Conservation (phyloP, 495 filamentous ascomycete genomes). For the Parathielavia appendiculata region DNA sequence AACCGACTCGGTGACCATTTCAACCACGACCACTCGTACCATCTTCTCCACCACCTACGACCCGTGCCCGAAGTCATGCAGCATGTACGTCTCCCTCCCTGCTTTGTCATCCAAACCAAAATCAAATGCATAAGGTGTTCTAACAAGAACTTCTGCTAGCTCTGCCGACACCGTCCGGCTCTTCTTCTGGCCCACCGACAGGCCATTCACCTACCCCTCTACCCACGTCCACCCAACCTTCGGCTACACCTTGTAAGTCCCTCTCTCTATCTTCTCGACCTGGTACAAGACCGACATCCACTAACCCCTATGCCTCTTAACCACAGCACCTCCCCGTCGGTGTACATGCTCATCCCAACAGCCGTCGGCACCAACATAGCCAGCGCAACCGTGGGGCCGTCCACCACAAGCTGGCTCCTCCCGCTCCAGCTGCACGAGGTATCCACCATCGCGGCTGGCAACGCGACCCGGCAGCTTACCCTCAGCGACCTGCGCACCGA, state of each 20-base stretch:
- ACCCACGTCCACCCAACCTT: background rate
- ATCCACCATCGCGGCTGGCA: background rate
- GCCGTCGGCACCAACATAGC: background rate
- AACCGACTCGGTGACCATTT: background rate
- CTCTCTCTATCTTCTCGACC: background rate
- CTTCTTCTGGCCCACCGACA: background rate
- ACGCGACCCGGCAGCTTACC: background rate
- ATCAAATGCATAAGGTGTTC: background rate
- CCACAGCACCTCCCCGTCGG: background rate
- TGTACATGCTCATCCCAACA: conserved; percentile 1
- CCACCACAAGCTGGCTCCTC: background rate
- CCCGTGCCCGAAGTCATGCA: background rate
- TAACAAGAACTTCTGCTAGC: background rate
- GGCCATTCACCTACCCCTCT: background rate
- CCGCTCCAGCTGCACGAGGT: background rate
- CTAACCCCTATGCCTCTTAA: background rate
- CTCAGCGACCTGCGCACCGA: background rate
- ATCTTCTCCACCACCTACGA: background rate
- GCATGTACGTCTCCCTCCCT: background rate
- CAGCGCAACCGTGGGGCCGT: background rate
- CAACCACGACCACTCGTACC: background rate
- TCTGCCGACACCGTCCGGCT: background rate
- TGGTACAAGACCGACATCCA: background rate
- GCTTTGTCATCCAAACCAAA: too few species aligned
- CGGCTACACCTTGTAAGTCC: background rate